Percentiles rank a stretch among this genome's conserved stretches.
Evolutionary conservation across 1,284 basidiomycete genomes (phyloP).

Genomic region (Stygiomarasmius scandens): DNA sequence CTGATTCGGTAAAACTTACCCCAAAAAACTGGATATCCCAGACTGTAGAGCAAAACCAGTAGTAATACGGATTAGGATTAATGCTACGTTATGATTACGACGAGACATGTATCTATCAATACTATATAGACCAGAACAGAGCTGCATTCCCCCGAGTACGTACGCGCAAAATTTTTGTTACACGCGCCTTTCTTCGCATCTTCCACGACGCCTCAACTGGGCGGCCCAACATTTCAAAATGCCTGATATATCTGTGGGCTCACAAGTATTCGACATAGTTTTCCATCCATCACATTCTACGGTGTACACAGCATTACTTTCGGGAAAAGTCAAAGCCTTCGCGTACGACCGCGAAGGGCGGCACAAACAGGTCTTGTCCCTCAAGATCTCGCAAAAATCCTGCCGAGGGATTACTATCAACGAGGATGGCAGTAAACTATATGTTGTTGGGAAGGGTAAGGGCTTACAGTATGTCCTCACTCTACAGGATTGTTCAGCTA

Average conservation of each 20-base stretch:
- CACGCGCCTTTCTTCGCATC: background rate
- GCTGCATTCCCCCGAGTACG: too few species aligned
- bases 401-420: slow-evolving; percentile 73
- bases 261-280: slow-evolving; percentile 86
- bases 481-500: slow-evolving; percentile 15
- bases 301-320: slow-evolving; percentile 80
- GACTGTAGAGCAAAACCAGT: too few species aligned
- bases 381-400: slow-evolving; percentile 73
- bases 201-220: too few species aligned
- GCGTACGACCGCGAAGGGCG: slow-evolving; percentile 71
- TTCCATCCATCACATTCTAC: slow-evolving; percentile 78
- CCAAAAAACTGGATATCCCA: too few species aligned
- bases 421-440: slow-evolving; percentile 68
- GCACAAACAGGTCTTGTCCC: slow-evolving; percentile 51
- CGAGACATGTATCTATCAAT: too few species aligned
- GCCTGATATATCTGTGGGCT: slow-evolving; percentile 73
- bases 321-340: slow-evolving; percentile 83
- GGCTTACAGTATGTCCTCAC: slow-evolving; percentile 66
- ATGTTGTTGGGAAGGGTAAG: slow-evolving; percentile 85
- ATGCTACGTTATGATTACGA: too few species aligned
- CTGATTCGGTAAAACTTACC: slow-evolving; percentile 59
- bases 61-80: too few species aligned
- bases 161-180: background rate
- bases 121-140: too few species aligned
- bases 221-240: slow-evolving; percentile 38